These are phyloP conservation scores for Vaccinium darrowii DNA, from an alignment of 148 eudicot species.

Conservation along the genomic window DNA sequence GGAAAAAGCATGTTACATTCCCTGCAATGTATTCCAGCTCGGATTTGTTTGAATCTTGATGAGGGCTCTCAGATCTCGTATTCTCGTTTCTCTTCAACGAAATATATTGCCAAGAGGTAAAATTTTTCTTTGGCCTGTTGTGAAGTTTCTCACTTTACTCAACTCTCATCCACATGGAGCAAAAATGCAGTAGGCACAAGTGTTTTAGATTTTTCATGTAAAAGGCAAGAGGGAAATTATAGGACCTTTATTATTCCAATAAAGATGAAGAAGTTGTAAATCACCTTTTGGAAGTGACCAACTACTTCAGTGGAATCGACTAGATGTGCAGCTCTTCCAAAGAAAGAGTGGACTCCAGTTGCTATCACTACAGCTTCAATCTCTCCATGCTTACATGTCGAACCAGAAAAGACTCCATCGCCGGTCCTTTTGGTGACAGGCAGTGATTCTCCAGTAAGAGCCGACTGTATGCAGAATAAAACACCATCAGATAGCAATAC, in stretches of 20 bases:
- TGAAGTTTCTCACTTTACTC: slow-evolving; percentile 1
- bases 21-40: background rate
- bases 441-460: slow-evolving; percentile 74
- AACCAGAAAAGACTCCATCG: slow-evolving; percentile 70
- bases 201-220: background rate
- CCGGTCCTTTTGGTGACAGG: slow-evolving; percentile 65
- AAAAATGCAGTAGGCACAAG: background rate
- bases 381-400: slow-evolving; percentile 76
- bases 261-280: background rate
- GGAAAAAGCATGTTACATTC: slow-evolving; percentile 11
- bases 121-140: background rate
- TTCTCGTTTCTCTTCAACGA: slow-evolving; percentile 1
- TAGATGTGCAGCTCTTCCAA: slow-evolving; percentile 71
- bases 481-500: slow-evolving; percentile 5
- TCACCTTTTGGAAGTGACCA: slow-evolving; percentile 78
- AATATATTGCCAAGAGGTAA: background rate
- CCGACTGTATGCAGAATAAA: slow-evolving; percentile 47
- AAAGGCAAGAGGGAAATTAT: background rate
- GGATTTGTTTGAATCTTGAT: background rate
- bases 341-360: slow-evolving; percentile 69
- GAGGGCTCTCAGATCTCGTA: background rate
- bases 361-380: slow-evolving; percentile 74
- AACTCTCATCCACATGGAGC: background rate
- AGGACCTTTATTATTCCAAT: background rate
- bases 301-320: slow-evolving; percentile 63